phyloP scores from a whole-genome alignment of 2,329 filamentous ascomycete species.

The Aspergillus felis region DNA sequence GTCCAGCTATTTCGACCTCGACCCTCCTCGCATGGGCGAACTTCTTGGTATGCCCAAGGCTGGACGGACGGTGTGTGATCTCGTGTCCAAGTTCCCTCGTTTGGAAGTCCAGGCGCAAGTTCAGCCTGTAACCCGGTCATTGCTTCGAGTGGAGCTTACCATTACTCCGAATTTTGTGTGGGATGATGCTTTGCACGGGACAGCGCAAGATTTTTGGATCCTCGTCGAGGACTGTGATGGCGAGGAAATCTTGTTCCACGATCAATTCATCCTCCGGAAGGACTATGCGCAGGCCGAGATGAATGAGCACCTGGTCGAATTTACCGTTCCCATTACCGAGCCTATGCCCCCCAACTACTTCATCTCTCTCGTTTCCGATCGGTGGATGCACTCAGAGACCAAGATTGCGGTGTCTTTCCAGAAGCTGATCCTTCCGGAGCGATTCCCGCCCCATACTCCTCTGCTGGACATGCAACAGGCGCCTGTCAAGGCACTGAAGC shows the following conservation, averaged over 20 bases:
- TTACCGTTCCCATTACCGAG: conserved; percentile 93
- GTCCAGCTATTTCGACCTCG: conserved; percentile 91
- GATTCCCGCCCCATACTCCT: conserved; percentile 91
- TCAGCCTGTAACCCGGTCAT: conserved; percentile 88
- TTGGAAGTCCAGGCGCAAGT: conserved; percentile 90
- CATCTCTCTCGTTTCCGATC: conserved; percentile 86
- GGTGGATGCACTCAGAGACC: conserved; percentile 98
- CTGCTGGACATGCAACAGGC: conserved; percentile 88
- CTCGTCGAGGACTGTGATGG: conserved; percentile 96
- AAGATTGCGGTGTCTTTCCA: conserved; percentile 91
- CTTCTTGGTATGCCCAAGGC: conserved; percentile 85
- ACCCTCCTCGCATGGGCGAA: conserved; percentile 94
- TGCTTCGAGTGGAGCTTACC: conserved; percentile 84
- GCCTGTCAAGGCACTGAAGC: conserved; percentile 83
- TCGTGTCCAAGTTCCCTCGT: conserved; percentile 89
- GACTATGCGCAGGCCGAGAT: conserved; percentile 81
- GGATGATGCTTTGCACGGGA: conserved; percentile 85
- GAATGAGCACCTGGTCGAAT: conserved; percentile 92
- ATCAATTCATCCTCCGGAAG: conserved; percentile 86
- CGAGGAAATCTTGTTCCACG: conserved; percentile 91
- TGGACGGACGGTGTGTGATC: conserved; percentile 75
- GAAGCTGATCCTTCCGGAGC: conserved; percentile 89
- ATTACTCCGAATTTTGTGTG: conserved; percentile 94
- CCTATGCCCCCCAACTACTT: conserved; percentile 99
- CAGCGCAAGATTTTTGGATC: conserved; percentile 93